Conservation (phyloP, 768 basidiomycete genomes). For the Hygrophoropsis aurantiaca region DNA sequence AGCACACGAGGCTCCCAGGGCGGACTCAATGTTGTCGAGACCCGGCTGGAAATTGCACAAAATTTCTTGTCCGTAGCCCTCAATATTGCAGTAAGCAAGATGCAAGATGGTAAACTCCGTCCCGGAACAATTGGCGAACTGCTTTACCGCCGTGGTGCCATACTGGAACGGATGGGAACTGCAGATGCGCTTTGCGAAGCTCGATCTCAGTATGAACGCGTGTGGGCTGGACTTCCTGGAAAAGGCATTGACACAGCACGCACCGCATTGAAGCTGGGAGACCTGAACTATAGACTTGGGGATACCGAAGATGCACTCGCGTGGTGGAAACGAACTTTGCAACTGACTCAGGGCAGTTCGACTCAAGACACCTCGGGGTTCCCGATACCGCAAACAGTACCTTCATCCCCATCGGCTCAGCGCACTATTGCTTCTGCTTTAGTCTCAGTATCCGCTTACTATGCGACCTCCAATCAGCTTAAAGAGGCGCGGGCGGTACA, state of each 20-base stretch:
- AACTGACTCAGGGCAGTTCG: conserved; percentile 39
- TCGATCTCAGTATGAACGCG: conserved; percentile 55
- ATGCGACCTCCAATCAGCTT: conserved; percentile 59
- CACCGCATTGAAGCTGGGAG: conserved; percentile 65
- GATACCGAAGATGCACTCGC: conserved; percentile 50
- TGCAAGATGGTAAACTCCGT: conserved; percentile 39
- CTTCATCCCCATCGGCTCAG: conserved; percentile 62
- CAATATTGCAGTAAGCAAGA: conserved; percentile 40
- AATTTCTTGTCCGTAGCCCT: conserved; percentile 52
- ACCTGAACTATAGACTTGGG: conserved; percentile 58
- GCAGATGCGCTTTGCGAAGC: conserved; percentile 50
- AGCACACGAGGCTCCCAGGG: conserved; percentile 33
- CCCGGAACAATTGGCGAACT: conserved; percentile 55
- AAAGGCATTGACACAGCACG: conserved; percentile 48
- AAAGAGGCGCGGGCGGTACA: conserved; percentile 55
- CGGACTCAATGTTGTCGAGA: conserved; percentile 47
- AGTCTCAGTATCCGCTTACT: conserved; percentile 71
- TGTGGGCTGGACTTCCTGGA: conserved; percentile 48
- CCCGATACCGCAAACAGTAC: conserved; percentile 37
- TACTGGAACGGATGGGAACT: conserved; percentile 63
- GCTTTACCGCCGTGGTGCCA: conserved; percentile 50
- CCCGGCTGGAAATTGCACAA: conserved; percentile 54
- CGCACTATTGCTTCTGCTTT: conserved; percentile 59
- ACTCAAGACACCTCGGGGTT: conserved; percentile 17
- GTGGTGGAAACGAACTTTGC: conserved; percentile 69